Conservation (phyloP, 495 filamentous ascomycete species). For the Pyrenopolyporus hunteri region DNA sequence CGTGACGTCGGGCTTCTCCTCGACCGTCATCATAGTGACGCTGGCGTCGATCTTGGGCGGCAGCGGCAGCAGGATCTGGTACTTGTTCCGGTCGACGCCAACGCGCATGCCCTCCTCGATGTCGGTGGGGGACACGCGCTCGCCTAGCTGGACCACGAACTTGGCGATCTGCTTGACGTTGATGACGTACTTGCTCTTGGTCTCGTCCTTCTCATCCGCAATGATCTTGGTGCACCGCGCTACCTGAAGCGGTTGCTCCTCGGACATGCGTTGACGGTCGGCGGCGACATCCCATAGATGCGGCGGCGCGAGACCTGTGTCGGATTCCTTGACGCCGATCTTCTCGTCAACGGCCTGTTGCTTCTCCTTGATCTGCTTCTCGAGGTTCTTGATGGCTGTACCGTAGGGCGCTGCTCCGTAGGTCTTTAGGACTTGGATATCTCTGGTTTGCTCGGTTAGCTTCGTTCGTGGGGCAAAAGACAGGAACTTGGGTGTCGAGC, state of each 20-base stretch:
- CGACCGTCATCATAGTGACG: constrained; percentile 99
- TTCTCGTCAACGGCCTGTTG: constrained; percentile 98
- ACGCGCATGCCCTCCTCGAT: constrained; percentile 99
- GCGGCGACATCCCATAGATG: constrained; percentile 99
- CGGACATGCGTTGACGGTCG: constrained; percentile 95
- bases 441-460: constrained; percentile 62
- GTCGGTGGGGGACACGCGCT: constrained; percentile 96
- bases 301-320: constrained; percentile 95
- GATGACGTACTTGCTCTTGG: constrained; percentile 99
- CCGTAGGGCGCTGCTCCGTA: constrained; percentile 98
- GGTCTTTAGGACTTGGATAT: constrained; percentile 98
- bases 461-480: constrained; percentile 20
- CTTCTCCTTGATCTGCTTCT: constrained; percentile 97
- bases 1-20: constrained; percentile 99
- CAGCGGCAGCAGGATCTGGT: constrained; percentile 96
- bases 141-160: constrained; percentile 97
- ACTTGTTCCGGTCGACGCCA: constrained; percentile 97
- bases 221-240: constrained; percentile 99
- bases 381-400: constrained; percentile 88
- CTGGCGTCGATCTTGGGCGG: constrained; percentile 98
- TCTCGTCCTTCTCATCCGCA: constrained; percentile 90
- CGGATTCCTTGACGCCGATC: constrained; percentile 91
- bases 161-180: constrained; percentile 99
- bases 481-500: constrained; percentile 41
- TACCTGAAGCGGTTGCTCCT: constrained; percentile 97